These are phyloP conservation scores for Coemansia sp. DNA, from an alignment of 192 early-diverging fungal genomes.

Conservation along the genomic window DNA sequence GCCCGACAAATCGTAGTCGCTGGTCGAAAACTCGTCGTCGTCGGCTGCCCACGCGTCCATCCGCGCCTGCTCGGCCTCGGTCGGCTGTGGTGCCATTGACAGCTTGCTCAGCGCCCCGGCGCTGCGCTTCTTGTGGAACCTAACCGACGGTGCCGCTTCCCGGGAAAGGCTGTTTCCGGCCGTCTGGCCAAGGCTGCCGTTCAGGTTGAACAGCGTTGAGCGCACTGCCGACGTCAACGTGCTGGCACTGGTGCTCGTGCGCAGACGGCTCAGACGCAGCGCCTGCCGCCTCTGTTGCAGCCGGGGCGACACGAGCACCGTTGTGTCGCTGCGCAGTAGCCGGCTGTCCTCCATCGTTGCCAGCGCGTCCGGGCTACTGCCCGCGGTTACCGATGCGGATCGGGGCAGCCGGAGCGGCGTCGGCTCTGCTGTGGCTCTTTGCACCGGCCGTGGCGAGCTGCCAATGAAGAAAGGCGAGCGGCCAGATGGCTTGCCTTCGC, in stretches of 20 bases:
- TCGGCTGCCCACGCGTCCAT: constrained; percentile 49
- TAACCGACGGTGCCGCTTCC: neutral
- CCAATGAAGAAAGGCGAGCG: constrained; percentile 4
- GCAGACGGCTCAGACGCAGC: constrained; percentile 23
- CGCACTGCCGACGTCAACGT: constrained; percentile 5
- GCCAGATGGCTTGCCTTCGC: neutral
- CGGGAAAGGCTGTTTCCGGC: neutral
- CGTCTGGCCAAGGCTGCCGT: neutral
- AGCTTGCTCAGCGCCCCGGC: constrained; percentile 15
- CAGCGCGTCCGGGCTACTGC: neutral
- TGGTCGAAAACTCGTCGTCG: constrained; percentile 36
- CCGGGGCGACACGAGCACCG: constrained; percentile 2
- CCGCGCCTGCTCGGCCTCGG: constrained; percentile 26
- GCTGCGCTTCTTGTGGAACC: constrained; percentile 9
- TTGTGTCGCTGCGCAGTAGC: constrained; percentile 4
- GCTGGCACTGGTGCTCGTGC: neutral
- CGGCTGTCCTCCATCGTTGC: neutral
- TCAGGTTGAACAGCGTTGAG: constrained; percentile 10
- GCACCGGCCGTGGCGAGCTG: neutral
- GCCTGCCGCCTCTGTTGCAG: constrained; percentile 17
- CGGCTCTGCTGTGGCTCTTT: constrained; percentile 2
- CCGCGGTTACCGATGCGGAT: neutral
- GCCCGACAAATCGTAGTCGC: constrained; percentile 44
- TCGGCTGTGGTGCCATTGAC: constrained; percentile 21
- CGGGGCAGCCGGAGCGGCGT: neutral